Evolutionary conservation across 2,329 filamentous ascomycete species (phyloP).

Genomic region (Lachnellula occidentalis): DNA sequence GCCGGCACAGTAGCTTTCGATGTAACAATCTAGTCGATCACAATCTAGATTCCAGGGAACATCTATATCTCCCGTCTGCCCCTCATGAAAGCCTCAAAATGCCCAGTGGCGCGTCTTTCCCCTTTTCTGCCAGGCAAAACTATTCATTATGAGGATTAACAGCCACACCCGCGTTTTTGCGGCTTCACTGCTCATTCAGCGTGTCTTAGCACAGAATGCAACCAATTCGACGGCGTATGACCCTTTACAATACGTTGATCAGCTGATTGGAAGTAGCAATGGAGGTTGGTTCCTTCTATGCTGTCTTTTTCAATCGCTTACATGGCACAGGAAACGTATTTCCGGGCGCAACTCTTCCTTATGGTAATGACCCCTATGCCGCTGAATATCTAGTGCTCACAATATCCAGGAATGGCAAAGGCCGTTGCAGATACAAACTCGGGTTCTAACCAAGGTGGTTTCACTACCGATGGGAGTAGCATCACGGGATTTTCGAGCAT

Average conservation of each 20-base stretch:
- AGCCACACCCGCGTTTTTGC: not conserved
- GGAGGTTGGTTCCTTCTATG: slow-evolving; percentile 35
- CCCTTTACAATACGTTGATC: slow-evolving; percentile 40
- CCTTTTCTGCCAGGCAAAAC: not conserved
- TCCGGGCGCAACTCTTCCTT: slow-evolving; percentile 47
- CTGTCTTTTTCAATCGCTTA: not conserved
- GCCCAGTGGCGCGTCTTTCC: slow-evolving; percentile 5
- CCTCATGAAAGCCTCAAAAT: not conserved
- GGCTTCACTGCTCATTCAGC: not conserved
- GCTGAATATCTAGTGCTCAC: slow-evolving; percentile 10
- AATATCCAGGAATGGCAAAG: slow-evolving; percentile 44
- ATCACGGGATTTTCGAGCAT: slow-evolving; percentile 47
- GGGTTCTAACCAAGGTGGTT: slow-evolving; percentile 41
- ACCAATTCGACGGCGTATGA: slow-evolving; percentile 25
- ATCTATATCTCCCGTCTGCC: slow-evolving; percentile 10
- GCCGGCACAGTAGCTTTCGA: too few species aligned
- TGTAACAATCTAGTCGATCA: slow-evolving; percentile 10
- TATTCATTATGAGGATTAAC: slow-evolving; percentile 10
- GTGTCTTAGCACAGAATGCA: slow-evolving; percentile 14
- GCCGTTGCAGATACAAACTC: slow-evolving; percentile 46
- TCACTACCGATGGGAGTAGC: slow-evolving; percentile 41
- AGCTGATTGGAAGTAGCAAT: slow-evolving; percentile 49
- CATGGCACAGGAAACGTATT: slow-evolving; percentile 41
- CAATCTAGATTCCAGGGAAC: slow-evolving; percentile 5
- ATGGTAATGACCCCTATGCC: slow-evolving; percentile 19